Percentiles rank a stretch among this genome's conserved stretches.
Evolutionary conservation across 2,329 filamentous ascomycete species (phyloP).

Genomic region (Aspergillus sergii): DNA sequence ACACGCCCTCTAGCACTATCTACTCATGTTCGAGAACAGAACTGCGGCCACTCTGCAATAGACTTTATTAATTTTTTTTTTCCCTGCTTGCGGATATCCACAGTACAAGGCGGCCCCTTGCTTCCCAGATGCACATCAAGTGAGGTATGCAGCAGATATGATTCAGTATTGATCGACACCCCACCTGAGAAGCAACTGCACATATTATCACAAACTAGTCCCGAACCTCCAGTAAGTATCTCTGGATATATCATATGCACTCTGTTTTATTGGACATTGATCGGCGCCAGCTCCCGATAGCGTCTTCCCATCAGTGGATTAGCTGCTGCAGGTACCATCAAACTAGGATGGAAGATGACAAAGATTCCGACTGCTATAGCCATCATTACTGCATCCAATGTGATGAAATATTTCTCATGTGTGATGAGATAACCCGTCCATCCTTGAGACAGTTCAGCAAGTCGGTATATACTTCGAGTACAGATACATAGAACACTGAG

Average conservation of each 20-base stretch:
- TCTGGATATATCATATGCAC: neutral
- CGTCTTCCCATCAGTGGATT: neutral
- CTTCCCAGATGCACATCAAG: too few species aligned
- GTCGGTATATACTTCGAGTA: neutral
- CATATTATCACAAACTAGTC: too few species aligned
- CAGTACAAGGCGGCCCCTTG: too few species aligned
- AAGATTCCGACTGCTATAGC: neutral
- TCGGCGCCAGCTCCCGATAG: neutral
- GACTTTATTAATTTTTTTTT: too few species aligned
- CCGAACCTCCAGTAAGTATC: too few species aligned
- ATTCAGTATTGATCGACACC: too few species aligned
- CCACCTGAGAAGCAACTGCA: too few species aligned
- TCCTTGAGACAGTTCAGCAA: neutral
- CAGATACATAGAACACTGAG: neutral
- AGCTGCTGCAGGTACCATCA: neutral
- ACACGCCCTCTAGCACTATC: too few species aligned
- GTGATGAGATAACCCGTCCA: neutral
- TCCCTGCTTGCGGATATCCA: too few species aligned
- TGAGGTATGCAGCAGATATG: too few species aligned
- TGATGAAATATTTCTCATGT: neutral
- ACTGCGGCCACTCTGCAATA: too few species aligned
- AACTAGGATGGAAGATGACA: neutral
- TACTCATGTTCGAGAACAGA: too few species aligned
- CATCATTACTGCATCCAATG: neutral
- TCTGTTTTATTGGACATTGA: neutral